phyloP scores from a whole-genome alignment of 2,329 filamentous ascomycete genomes.

The Colletotrichum plurivorum region DNA sequence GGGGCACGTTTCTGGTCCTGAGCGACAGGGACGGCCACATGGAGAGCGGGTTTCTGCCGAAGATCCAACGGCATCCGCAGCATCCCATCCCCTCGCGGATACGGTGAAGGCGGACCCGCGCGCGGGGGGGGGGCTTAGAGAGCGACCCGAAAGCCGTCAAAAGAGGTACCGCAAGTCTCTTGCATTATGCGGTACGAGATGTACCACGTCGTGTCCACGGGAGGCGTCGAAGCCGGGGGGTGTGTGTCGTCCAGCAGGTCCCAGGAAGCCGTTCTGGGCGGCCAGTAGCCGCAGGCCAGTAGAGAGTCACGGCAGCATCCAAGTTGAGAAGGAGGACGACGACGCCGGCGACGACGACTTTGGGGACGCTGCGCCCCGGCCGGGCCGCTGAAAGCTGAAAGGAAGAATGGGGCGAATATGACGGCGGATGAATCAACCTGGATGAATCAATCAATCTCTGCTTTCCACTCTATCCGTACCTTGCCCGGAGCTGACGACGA shows the following conservation, averaged over 20 bases:
- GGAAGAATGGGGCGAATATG: slow-evolving; percentile 21
- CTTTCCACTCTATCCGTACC: neutral
- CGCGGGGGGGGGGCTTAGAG: slow-evolving; percentile 1
- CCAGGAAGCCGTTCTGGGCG: neutral
- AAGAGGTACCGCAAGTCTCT: slow-evolving; percentile 3
- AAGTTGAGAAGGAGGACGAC: slow-evolving; percentile 5
- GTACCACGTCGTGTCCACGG: slow-evolving; percentile 21
- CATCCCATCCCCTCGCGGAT: slow-evolving; percentile 29
- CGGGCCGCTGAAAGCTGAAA: neutral
- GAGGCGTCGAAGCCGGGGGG: slow-evolving; percentile 10
- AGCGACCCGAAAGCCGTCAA: neutral
- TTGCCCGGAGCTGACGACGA: neutral
- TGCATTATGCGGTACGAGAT: slow-evolving; percentile 4
- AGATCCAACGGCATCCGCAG: neutral
- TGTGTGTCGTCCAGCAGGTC: slow-evolving; percentile 4
- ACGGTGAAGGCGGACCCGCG: slow-evolving; percentile 30
- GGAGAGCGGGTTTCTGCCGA: slow-evolving; percentile 17
- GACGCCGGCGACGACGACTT: slow-evolving; percentile 30
- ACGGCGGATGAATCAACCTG: slow-evolving; percentile 27
- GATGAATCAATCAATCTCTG: slow-evolving; percentile 23
- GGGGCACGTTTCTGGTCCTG: slow-evolving; percentile 30
- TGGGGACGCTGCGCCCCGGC: slow-evolving; percentile 22
- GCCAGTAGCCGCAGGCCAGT: too few relatives aligned
- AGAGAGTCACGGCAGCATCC: neutral
- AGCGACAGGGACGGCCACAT: slow-evolving; percentile 40